phyloP scores from a whole-genome alignment of 176 grass and related monocot genomes.

The Cenchrus fungigraminus region DNA sequence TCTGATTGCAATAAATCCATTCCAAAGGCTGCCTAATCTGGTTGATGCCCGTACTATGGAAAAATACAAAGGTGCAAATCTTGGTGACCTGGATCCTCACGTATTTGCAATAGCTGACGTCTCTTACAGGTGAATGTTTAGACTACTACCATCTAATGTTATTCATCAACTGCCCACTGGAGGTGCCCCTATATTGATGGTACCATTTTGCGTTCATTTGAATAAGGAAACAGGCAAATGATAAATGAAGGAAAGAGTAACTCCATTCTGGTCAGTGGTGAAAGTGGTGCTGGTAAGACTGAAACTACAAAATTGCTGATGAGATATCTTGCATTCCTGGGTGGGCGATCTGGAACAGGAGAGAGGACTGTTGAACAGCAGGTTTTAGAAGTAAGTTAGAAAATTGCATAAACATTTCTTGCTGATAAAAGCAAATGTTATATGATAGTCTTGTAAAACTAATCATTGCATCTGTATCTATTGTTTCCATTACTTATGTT shows the following conservation, averaged over 20 bases:
- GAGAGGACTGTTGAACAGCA: conserved; percentile 95
- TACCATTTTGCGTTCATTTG: conserved; percentile 57
- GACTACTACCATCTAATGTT: conserved; percentile 36
- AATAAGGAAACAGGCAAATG: conserved; percentile 93
- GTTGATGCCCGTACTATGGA: conserved; percentile 75
- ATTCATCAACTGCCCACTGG: conserved; percentile 31
- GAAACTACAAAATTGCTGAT: conserved; percentile 94
- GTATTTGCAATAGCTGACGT: conserved; percentile 94
- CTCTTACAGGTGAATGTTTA: conserved; percentile 86
- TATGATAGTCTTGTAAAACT: conserved; percentile 11
- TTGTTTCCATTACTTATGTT: conserved; percentile 30
- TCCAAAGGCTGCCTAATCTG: conserved; percentile 92
- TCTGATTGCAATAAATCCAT: conserved; percentile 96
- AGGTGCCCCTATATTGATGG: conserved; percentile 46
- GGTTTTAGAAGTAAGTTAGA: conserved; percentile 86
- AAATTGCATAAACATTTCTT: background rate
- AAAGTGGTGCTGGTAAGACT: conserved; percentile 99
- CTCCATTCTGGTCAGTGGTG: conserved; percentile 97
- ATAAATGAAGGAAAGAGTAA: conserved; percentile 98
- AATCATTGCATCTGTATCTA: conserved; percentile 31
- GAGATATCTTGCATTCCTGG: conserved; percentile 95
- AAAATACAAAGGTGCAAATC: conserved; percentile 82
- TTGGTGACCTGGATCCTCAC: conserved; percentile 87
- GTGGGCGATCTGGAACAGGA: conserved; percentile 80
- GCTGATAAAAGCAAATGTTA: conserved; percentile 25